Conservation (phyloP, 495 filamentous ascomycete genomes). For the Talaromyces thailandensis region DNA sequence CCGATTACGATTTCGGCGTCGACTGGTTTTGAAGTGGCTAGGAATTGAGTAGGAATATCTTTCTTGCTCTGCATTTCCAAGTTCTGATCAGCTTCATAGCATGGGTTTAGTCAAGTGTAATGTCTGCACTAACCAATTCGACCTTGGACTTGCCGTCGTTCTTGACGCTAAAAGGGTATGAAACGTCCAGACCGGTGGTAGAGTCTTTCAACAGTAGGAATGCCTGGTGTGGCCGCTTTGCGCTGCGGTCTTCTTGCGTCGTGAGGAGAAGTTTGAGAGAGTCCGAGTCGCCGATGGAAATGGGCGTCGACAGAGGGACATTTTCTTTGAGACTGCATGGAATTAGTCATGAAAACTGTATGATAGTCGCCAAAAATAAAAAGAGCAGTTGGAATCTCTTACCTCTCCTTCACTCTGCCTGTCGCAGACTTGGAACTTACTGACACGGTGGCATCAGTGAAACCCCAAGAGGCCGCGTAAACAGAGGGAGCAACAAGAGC, state of each 20-base stretch:
- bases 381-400: not conserved
- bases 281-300: constrained; percentile 60
- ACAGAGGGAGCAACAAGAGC: constrained; percentile 28
- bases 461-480: constrained; percentile 73
- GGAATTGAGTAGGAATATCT: constrained; percentile 80
- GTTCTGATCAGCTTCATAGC: constrained; percentile 2
- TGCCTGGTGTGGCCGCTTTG: constrained; percentile 84
- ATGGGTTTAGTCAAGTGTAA: not conserved
- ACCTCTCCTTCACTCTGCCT: constrained; percentile 4
- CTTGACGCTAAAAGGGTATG: constrained; percentile 77
- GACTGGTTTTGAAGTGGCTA: constrained; percentile 55
- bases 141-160: constrained; percentile 78
- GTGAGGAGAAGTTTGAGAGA: constrained; percentile 77
- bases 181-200: constrained; percentile 72
- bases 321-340: constrained; percentile 50
- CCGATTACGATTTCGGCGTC: constrained; percentile 72
- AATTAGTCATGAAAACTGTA: constrained; percentile 1
- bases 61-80: constrained; percentile 58
- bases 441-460: constrained; percentile 74
- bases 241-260: constrained; percentile 64
- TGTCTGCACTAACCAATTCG: constrained; percentile 56
- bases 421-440: constrained; percentile 59
- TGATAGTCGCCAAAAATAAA: not conserved
- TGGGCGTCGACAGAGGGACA: constrained; percentile 51
- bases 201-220: constrained; percentile 76